Percentiles rank a stretch among this genome's conserved stretches.
Conservation (phyloP, 176 grass and related monocot genomes). For the Triticum timopheevii region DNA sequence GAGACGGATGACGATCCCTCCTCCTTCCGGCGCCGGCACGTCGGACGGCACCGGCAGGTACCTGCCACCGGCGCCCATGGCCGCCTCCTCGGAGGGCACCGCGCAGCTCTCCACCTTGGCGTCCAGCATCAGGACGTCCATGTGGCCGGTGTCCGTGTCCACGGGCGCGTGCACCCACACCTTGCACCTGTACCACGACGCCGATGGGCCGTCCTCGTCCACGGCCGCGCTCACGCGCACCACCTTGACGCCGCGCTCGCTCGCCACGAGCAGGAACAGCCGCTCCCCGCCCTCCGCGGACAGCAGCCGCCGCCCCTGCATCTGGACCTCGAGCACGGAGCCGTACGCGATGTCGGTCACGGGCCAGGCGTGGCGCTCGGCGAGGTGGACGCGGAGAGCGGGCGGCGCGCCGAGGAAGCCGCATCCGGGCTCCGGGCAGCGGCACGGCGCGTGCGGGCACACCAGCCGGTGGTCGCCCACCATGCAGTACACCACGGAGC, state of each 20-base stretch:
- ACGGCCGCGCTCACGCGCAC: neutral
- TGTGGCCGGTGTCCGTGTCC: neutral
- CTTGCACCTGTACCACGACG: neutral
- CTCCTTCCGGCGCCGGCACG: neutral
- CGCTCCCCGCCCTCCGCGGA: neutral
- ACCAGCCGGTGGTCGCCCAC: neutral
- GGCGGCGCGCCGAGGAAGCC: too few species aligned
- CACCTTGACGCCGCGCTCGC: neutral
- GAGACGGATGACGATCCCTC: neutral
- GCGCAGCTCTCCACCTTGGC: slow-evolving; percentile 2
- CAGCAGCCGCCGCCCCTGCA: neutral
- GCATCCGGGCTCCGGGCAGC: neutral
- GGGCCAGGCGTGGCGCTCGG: too few species aligned
- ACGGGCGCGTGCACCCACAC: slow-evolving; percentile 10
- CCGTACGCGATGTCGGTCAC: neutral
- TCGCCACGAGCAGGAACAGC: neutral
- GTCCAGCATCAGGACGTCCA: neutral
- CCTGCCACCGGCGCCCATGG: neutral
- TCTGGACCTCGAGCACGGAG: neutral
- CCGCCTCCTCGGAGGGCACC: neutral
- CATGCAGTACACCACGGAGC: neutral
- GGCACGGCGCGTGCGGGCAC: neutral
- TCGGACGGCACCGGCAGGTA: neutral
- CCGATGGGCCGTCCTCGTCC: neutral
- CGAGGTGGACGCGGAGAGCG: too few species aligned